Evolutionary conservation across 768 basidiomycete species (phyloP), one percentile per base, ranked within the genome.

Genomic region (Boletus coccyginus): DNA sequence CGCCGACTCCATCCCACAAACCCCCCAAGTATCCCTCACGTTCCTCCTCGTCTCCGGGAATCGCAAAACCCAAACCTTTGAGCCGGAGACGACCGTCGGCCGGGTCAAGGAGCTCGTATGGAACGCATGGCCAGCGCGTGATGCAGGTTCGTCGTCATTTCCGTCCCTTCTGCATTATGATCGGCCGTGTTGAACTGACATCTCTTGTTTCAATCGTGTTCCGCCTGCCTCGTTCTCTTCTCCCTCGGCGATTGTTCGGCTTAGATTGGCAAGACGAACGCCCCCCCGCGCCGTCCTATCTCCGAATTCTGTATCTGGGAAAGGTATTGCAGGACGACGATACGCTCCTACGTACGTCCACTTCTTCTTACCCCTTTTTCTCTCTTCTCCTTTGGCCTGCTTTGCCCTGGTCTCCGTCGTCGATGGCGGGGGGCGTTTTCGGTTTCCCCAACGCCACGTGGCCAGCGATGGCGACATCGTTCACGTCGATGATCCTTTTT

Each of bases 261-360:
- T 39, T 57, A 85, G 90, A 90, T 53, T 91, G 89, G 88, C 84
- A 86, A 69, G 86, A 86, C 62, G 88, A 88, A 55, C 82, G 85
- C 12, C 89, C 90, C 3, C 87, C 88, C 3, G 85, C 86, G 16
- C 90, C 90, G 0, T 85, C 86, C 6, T 88, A 86, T 75, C 75
- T 91, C 55, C 81, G 90, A 19, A 80, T 92, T 38, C 75, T 92
- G 1, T 86, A 92, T 68, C 74, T 91, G 7, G 90, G 90, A 38
- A 85, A 84, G 70, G 86, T 92, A 67, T 71, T 91, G n/a, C 89
- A 90, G 65, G 90, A 92, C 64, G 90, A 92, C 32, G 90, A 92
- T 52, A 88, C 86, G 3, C 75, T 92, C 16, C 69, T 77, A 17
- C 81, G 88, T 90, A 60, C 64, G 85, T 75, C 27, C 3, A 27